phyloP scores from a whole-genome alignment of 257 asterid species.

The Rubia yunnanensis region DNA sequence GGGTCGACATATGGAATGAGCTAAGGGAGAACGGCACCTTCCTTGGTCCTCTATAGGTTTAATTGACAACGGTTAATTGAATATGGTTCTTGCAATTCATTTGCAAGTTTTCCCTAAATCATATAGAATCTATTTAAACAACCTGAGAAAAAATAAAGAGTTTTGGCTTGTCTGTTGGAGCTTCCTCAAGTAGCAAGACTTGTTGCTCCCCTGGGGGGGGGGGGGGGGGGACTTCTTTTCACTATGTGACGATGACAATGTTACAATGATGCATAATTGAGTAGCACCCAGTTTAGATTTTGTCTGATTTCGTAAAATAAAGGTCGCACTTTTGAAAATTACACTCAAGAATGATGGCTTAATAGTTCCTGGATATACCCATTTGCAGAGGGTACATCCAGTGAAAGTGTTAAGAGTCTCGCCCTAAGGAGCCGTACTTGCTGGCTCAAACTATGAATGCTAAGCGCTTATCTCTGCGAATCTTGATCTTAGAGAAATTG shows the following conservation, averaged over 20 bases:
- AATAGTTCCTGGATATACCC: conserved; percentile 96
- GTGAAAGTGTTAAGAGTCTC: conserved; percentile 92
- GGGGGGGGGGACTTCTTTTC: background rate
- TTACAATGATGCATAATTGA: conserved; percentile 1
- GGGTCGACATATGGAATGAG: conserved; percentile 98
- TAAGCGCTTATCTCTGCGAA: conserved; percentile 93
- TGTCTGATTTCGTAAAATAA: too few relatives aligned
- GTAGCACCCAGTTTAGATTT: conserved; percentile 5
- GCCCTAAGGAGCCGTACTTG: conserved; percentile 77
- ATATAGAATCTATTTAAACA: conserved; percentile 19
- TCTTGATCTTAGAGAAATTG: conserved; percentile 91
- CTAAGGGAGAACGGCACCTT: conserved; percentile 96
- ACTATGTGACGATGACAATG: background rate
- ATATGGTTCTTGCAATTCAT: conserved; percentile 8
- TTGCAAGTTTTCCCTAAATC: conserved; percentile 18
- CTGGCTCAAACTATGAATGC: conserved; percentile 91
- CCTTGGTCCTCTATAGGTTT: conserved; percentile 88
- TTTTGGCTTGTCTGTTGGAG: conserved; percentile 17
- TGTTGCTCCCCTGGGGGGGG: conserved; percentile 6
- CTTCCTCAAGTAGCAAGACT: conserved; percentile 15
- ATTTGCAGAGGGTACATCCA: conserved; percentile 96
- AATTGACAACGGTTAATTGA: conserved; percentile 10
- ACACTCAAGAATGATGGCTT: conserved; percentile 66
- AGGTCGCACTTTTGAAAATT: conserved; percentile 54
- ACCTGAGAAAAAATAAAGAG: conserved; percentile 25